A percentile compares a stretch with the other conserved stretches of the same genome.
Conservation (phyloP, 2,329 filamentous ascomycete species). For the Alternaria hordeiaustralica region DNA sequence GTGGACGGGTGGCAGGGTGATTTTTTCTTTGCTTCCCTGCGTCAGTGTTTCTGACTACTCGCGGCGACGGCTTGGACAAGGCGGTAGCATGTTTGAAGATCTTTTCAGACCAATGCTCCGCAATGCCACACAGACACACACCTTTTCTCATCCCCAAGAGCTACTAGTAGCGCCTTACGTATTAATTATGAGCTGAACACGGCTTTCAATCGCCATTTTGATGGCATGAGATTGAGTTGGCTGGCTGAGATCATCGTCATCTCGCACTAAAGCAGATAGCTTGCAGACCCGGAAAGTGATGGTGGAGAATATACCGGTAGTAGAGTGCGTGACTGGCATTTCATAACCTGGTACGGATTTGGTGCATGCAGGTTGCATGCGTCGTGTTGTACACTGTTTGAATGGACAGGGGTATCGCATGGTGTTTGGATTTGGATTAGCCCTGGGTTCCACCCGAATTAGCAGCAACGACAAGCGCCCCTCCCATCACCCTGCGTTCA, state of each 20-base stretch:
- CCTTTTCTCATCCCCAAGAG: not conserved
- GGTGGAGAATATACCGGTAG: constrained; percentile 9
- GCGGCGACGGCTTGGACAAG: constrained; percentile 18
- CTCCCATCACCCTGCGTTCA: constrained; percentile 24
- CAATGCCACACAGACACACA: constrained; percentile 12
- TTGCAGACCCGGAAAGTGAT: constrained; percentile 13
- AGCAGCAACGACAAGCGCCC: constrained; percentile 32
- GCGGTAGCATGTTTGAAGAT: constrained; percentile 10
- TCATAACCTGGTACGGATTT: constrained; percentile 16
- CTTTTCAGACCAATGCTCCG: constrained; percentile 13
- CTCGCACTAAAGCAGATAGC: constrained; percentile 12
- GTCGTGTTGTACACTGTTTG: constrained; percentile 6
- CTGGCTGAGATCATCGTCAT: constrained; percentile 15
- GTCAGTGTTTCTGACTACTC: constrained; percentile 16
- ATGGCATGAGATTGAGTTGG: constrained; percentile 11
- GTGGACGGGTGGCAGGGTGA: constrained; percentile 31
- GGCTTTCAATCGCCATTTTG: constrained; percentile 14
- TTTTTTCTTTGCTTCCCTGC: constrained; percentile 20
- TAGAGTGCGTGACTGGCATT: constrained; percentile 11
- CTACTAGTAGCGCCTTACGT: constrained; percentile 13
- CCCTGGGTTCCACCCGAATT: constrained; percentile 21
- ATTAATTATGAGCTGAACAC: constrained; percentile 6
- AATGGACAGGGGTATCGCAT: constrained; percentile 24
- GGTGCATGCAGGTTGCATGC: constrained; percentile 14
- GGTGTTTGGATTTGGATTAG: constrained; percentile 32